Percentiles rank a stretch among this genome's conserved stretches.
These are phyloP conservation scores for Domatiomyces globalis DNA, from an alignment of 2,329 filamentous ascomycete genomes.

Conservation along the genomic window DNA sequence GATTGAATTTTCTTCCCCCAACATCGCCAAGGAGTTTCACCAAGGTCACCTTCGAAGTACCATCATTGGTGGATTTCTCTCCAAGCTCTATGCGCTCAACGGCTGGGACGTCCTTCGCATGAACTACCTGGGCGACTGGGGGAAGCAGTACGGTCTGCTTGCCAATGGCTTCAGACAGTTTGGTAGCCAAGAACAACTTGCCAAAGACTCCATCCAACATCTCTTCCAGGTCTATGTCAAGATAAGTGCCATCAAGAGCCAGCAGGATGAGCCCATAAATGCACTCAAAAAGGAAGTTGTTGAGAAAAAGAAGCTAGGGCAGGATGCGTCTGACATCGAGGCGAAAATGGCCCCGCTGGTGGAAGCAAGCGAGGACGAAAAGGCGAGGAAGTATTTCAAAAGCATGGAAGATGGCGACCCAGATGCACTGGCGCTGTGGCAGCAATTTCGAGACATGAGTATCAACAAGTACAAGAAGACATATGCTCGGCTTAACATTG, in stretches of 20 bases:
- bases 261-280: conserved; percentile 45
- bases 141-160: conserved; percentile 49
- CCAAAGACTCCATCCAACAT: conserved; percentile 49
- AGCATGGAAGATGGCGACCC: conserved; percentile 51
- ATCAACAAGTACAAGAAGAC: conserved; percentile 52
- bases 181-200: conserved; percentile 45
- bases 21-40: conserved; percentile 55
- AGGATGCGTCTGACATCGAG: conserved; percentile 36
- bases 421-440: conserved; percentile 47
- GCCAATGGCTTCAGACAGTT: conserved; percentile 49
- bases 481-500: conserved; percentile 50
- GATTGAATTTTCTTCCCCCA: conserved; percentile 53
- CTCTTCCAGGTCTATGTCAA: conserved; percentile 53
- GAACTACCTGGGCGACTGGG: conserved; percentile 57
- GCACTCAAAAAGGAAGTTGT: conserved; percentile 38
- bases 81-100: conserved; percentile 46
- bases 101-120: conserved; percentile 50
- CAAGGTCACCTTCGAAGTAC: conserved; percentile 52
- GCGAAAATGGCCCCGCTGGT: conserved; percentile 31
- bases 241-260: conserved; percentile 43
- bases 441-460: conserved; percentile 48
- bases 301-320: conserved; percentile 33
- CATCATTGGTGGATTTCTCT: conserved; percentile 52
- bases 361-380: conserved; percentile 43
- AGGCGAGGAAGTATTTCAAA: conserved; percentile 43